These are phyloP conservation scores for Candida gigantensis DNA, from an alignment of 1,139 yeast genomes.

Conservation along the genomic window DNA sequence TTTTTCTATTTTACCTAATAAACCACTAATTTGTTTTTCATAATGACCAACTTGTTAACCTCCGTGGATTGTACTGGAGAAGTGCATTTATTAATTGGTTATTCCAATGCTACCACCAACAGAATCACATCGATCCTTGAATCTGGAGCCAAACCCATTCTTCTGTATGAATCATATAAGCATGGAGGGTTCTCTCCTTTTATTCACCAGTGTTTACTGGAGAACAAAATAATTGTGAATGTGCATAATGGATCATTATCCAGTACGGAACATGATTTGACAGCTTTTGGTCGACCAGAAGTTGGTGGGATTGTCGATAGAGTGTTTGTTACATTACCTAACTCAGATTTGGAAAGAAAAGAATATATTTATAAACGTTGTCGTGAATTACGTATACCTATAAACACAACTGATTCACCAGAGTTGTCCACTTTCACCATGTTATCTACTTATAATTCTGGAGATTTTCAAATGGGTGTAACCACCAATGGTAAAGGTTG, in stretches of 20 bases:
- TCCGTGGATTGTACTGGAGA: slow-evolving; percentile 55
- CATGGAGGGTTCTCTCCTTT: slow-evolving; percentile 25
- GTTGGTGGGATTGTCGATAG: slow-evolving; percentile 70
- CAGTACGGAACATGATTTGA: too few relatives aligned
- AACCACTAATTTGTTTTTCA: not conserved
- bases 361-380: slow-evolving; percentile 51
- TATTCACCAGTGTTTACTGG: slow-evolving; percentile 21
- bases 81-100: slow-evolving; percentile 63
- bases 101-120: slow-evolving; percentile 46
- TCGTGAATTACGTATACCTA: slow-evolving; percentile 66
- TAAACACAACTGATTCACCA: slow-evolving; percentile 76
- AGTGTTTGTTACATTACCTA: slow-evolving; percentile 62
- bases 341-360: slow-evolving; percentile 27
- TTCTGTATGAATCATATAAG: too few relatives aligned
- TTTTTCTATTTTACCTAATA: not conserved
- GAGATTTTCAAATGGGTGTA: slow-evolving; percentile 79
- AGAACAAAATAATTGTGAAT: slow-evolving; percentile 26
- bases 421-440: slow-evolving; percentile 74
- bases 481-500: slow-evolving; percentile 92
- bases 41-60: slow-evolving; percentile 44
- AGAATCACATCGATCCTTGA: slow-evolving; percentile 52
- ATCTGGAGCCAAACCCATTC: slow-evolving; percentile 60
- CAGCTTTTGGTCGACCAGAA: slow-evolving; percentile 57
- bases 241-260: slow-evolving; percentile 4
- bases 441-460: slow-evolving; percentile 69